These are phyloP conservation scores for Nicotiana attenuata DNA, from an alignment of 257 asterid species.

Conservation along the genomic window DNA sequence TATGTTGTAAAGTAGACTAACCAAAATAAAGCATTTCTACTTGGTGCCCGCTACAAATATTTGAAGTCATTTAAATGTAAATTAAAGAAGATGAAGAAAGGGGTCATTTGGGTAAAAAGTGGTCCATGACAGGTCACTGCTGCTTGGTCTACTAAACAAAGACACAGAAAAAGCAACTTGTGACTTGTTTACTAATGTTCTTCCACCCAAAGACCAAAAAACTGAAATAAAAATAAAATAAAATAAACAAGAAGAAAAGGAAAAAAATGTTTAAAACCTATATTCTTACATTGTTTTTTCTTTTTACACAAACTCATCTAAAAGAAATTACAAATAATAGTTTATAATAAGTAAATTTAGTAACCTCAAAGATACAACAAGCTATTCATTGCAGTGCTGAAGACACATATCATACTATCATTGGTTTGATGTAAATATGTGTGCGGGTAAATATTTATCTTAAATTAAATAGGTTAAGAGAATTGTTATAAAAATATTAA, in stretches of 20 bases:
- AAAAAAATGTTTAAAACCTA: neutral
- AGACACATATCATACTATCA: too few relatives aligned
- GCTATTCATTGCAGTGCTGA: neutral
- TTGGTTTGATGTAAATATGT: too few relatives aligned
- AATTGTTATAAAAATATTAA: too few relatives aligned
- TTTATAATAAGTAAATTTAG: neutral
- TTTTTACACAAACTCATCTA: neutral
- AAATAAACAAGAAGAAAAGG: neutral
- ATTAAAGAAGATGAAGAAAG: constrained; percentile 6
- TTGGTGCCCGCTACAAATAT: constrained; percentile 22
- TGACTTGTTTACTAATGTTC: constrained; percentile 1
- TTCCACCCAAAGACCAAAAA: neutral
- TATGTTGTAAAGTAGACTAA: neutral
- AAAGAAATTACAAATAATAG: neutral
- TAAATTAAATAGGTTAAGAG: too few relatives aligned
- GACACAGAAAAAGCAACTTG: constrained; percentile 5
- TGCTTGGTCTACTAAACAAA: neutral
- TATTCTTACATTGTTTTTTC: too few relatives aligned
- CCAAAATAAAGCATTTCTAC: neutral
- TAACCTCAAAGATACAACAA: neutral
- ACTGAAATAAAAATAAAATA: neutral
- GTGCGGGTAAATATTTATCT: too few relatives aligned
- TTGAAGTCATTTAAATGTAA: constrained; percentile 15
- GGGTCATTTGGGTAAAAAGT: constrained; percentile 19
- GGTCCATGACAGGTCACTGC: constrained; percentile 26